Base-by-base conservation (phyloP, 139 green algal species). In the Choricystis sp. region DNA sequence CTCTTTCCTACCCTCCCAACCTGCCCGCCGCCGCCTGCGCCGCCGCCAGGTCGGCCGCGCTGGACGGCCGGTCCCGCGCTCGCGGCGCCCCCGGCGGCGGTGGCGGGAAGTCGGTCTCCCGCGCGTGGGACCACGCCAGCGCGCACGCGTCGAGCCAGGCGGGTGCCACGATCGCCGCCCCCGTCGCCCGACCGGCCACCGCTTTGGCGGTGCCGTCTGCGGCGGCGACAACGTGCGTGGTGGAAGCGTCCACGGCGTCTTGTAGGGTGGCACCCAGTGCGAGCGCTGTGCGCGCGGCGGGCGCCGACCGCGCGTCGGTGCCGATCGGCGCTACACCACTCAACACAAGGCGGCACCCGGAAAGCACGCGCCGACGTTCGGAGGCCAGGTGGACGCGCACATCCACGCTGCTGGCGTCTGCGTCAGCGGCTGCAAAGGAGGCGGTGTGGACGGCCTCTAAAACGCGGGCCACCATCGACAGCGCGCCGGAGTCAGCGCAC, bases 201-300 rank as follows among this genome's bases (percentile, higher is more conserved):
- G 40, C 40, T 52, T 89, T 89, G 19, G 85, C 77, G 26, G 81
- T 89, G 49, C 72, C 83, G 1, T 59, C 60, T 20, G 69, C 49
- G 16, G 64, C 66, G 0, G 76, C 73, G 1, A 89, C 69, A 4
- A 89, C 71, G 56, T 89, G 83, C 19, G 81, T 89, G 21, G 70
- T 80, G 26, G 4, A 25, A 19, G 24, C 56, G 2, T 67, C 66
- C 52, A 71, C 55, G 14, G 26, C 24, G 4, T 2, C 19, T 29
- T 25, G 30, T 57, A 69, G 81, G 1, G 49, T 49, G 2, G 81
- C 83, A 5, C 83, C 83, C 62, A 70, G 87, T 23, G 68, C 52
- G 72, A 84, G 73, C 3, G 83, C 83, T 56, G 83, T 63, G 57
- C 59, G 48, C 79, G 79, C 86, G 65, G 89, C 67, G 23, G 73